phyloP scores from a whole-genome alignment of 1,284 basidiomycete species.

The Ceratorhiza oryzae-sativae region DNA sequence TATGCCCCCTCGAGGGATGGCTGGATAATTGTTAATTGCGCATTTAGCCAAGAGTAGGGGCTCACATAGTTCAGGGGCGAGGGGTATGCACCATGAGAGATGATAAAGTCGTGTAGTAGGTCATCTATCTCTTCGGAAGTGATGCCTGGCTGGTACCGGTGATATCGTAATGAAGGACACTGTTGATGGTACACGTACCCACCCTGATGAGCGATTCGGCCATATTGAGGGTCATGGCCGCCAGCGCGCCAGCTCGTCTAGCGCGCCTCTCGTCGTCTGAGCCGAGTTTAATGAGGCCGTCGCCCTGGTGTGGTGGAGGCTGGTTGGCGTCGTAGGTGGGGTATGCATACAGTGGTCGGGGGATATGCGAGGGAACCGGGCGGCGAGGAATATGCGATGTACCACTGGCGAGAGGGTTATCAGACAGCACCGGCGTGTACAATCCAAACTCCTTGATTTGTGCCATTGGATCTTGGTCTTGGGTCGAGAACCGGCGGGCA shows the following conservation, averaged over 20 bases:
- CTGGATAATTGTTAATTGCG: conserved; percentile 48
- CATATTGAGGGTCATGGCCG: conserved; percentile 65
- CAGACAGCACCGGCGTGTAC: conserved; percentile 42
- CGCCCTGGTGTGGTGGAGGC: conserved; percentile 45
- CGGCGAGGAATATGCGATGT: conserved; percentile 66
- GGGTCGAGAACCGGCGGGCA: neutral
- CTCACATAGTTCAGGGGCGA: conserved; percentile 83
- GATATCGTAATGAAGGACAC: conserved; percentile 45
- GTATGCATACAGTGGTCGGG: conserved; percentile 66
- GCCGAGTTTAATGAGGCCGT: conserved; percentile 62
- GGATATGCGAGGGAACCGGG: conserved; percentile 65
- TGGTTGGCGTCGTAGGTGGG: conserved; percentile 49
- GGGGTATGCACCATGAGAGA: conserved; percentile 79
- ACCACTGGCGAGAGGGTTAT: conserved; percentile 51
- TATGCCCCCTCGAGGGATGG: conserved; percentile 22
- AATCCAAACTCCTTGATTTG: conserved; percentile 36
- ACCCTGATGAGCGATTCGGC: conserved; percentile 66
- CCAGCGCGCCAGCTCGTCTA: conserved; percentile 67
- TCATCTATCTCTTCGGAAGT: conserved; percentile 79
- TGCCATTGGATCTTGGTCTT: neutral
- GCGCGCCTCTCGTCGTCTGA: conserved; percentile 63
- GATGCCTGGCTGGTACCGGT: conserved; percentile 64
- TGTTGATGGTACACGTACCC: conserved; percentile 46
- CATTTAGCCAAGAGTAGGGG: conserved; percentile 90
- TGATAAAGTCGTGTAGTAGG: conserved; percentile 72